Evolutionary conservation across 2,329 filamentous ascomycete genomes (phyloP), one percentile per base, ranked within the genome.

Genomic region (Lachnellula willkommii): DNA sequence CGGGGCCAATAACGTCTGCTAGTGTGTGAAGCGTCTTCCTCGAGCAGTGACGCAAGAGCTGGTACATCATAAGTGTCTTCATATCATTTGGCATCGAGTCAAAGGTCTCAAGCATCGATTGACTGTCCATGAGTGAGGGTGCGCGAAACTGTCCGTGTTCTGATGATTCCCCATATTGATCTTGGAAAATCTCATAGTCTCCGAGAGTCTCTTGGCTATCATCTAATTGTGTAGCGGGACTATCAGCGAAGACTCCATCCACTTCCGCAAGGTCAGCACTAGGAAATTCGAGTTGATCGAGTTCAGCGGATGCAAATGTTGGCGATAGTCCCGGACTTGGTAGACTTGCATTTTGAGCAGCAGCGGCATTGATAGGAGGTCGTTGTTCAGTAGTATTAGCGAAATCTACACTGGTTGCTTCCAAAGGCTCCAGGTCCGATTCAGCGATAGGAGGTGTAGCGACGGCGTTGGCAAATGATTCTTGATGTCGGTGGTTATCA

Each of bases 31-130:
- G 78, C 0, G 92, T 96, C 43, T 90, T 87, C 63, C 95, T 88
- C 5, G 90, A 84, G 68, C 92, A 97, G 47, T 94, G 82, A 55
- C 90, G 87, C 26, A 99, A 80, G 54, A 99, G 84, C 69, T 99
- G 93, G 69, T 95, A 97, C 85, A 99, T 95, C 74, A 99, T 87
- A 69, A 95, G 95, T 0, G 88, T 89, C 73, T 99, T 94, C 81
- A 99, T 85, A 66, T 94, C 88, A 46, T 89, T 84, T 2, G 93
- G 91, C 79, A 99, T 88, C 6, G 88, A 82, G 70, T 97, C 93
- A 66, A 97, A 99, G 2, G 86, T 85, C 64, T 96, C 89, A 15
- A 99, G 75, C 79, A 99, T 89, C 15, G 80, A 82, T 7, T 89
- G 89, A n/a, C 93, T 88, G 65, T 95, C 89, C 73, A 92, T 81